Percentiles rank a stretch among this genome's conserved stretches.
These are phyloP conservation scores for Ilyonectria sp. DNA, from an alignment of 2,329 filamentous ascomycete genomes.

Conservation along the genomic window DNA sequence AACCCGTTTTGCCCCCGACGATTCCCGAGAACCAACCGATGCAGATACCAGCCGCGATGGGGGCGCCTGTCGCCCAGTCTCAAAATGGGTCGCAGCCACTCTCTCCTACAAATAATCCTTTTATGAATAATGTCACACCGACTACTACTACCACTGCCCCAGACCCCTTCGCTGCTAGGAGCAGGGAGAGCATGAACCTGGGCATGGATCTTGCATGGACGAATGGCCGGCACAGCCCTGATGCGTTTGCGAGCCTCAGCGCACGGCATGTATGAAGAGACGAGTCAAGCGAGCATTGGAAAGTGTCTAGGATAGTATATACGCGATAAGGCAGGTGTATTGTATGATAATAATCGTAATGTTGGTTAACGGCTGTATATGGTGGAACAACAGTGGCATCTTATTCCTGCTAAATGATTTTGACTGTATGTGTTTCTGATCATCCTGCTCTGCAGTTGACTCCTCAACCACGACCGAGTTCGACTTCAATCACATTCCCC, in stretches of 20 bases:
- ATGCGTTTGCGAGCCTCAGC: constrained; percentile 84
- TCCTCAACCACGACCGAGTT: no score
- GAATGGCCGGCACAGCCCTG: constrained; percentile 82
- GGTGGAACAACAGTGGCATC: constrained; percentile 1
- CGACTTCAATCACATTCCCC: no score
- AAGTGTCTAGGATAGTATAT: constrained; percentile 42
- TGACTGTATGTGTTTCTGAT: neutral
- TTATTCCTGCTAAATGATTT: neutral
- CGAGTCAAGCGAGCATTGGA: constrained; percentile 34
- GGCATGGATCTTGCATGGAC: constrained; percentile 76
- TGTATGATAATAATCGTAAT: constrained; percentile 51
- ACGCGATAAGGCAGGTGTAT: constrained; percentile 37
- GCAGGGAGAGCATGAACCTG: constrained; percentile 80
- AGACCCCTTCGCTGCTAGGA: constrained; percentile 65
- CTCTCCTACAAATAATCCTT: constrained; percentile 71
- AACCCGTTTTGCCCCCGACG: constrained; percentile 45
- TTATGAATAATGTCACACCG: constrained; percentile 57
- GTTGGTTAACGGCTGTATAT: constrained; percentile 39
- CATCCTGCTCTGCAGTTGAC: no score
- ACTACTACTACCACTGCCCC: constrained; percentile 46
- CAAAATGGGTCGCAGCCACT: constrained; percentile 53
- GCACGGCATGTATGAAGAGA: constrained; percentile 66
- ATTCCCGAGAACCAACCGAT: constrained; percentile 50
- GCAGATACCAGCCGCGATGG: constrained; percentile 45
- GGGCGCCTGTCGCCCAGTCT: constrained; percentile 40